These are phyloP conservation scores for Aquilaria yunnanensis DNA, from an alignment of 345 rosid genomes.

Conservation along the genomic window DNA sequence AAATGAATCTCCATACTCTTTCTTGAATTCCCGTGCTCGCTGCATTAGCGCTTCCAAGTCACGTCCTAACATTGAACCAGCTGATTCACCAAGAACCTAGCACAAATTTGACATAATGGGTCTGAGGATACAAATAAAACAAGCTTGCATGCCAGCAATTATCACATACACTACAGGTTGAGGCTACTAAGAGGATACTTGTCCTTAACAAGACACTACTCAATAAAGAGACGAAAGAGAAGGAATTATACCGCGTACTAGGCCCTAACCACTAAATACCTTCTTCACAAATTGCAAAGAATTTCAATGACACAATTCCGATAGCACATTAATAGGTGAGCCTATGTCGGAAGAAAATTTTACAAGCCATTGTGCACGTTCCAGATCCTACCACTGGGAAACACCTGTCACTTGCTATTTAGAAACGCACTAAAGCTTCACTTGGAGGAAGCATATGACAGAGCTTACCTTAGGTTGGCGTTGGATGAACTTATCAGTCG, in stretches of 20 bases:
- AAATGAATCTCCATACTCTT: slow-evolving; percentile 84
- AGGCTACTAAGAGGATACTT: too few species aligned
- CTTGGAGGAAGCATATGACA: background rate
- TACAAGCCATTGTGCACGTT: background rate
- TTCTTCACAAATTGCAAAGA: too few species aligned
- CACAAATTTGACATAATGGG: background rate
- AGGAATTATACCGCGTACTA: too few species aligned
- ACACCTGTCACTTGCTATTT: too few species aligned
- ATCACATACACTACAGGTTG: too few species aligned
- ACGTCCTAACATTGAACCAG: slow-evolving; percentile 95
- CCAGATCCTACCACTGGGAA: background rate
- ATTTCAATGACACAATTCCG: too few species aligned
- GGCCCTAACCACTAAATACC: too few species aligned
- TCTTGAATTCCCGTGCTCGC: slow-evolving; percentile 82
- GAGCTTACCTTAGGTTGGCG: slow-evolving; percentile 85
- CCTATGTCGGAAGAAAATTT: background rate
- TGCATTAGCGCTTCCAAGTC: slow-evolving; percentile 81
- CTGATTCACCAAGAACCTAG: slow-evolving; percentile 83
- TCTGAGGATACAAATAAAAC: too few species aligned
- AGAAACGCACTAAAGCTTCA: too few species aligned
- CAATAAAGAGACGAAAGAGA: too few species aligned
- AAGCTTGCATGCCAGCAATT: background rate
- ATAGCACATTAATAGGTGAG: too few species aligned
- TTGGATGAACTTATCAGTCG: slow-evolving; percentile 80
- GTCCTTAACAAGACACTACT: too few species aligned